A percentile compares a stretch with the other conserved stretches of the same genome.
phyloP scores from a whole-genome alignment of 169 alveolate genomes.

The Plasmodium chabaudi region DNA sequence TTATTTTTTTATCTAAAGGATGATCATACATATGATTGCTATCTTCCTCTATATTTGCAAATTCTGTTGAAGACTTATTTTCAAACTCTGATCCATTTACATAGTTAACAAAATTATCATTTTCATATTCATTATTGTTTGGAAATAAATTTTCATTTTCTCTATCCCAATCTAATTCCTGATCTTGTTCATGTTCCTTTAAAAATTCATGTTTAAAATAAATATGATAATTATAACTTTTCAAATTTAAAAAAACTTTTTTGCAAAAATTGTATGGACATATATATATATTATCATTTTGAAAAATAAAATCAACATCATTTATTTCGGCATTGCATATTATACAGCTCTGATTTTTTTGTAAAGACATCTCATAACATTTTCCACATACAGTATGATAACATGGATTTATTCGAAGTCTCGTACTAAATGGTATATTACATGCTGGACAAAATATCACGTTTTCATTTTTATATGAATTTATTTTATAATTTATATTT shows the following conservation, averaged over 20 bases:
- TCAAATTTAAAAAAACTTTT: slow-evolving; percentile 37
- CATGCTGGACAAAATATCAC: slow-evolving; percentile 41
- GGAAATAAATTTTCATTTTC: neutral
- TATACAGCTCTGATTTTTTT: slow-evolving; percentile 21
- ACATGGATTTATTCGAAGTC: slow-evolving; percentile 56
- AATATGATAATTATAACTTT: slow-evolving; percentile 42
- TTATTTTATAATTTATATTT: slow-evolving; percentile 38
- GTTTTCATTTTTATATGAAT: neutral
- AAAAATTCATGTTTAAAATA: slow-evolving; percentile 54
- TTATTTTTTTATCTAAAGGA: too few species aligned
- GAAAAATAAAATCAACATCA: slow-evolving; percentile 35
- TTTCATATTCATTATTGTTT: neutral
- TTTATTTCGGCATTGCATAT: slow-evolving; percentile 33
- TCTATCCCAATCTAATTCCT: neutral
- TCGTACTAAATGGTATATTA: slow-evolving; percentile 24
- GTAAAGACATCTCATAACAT: slow-evolving; percentile 32
- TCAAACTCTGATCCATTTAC: too few species aligned
- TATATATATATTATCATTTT: slow-evolving; percentile 27
- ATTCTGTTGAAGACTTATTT: too few species aligned
- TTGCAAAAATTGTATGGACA: slow-evolving; percentile 61
- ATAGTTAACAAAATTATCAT: neutral
- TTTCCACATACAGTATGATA: slow-evolving; percentile 34
- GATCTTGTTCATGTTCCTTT: neutral
- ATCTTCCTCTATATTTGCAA: too few species aligned
- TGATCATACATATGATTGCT: too few species aligned